These are phyloP conservation scores for Entomortierella beljakovae DNA, from an alignment of 192 early-diverging fungal genomes.

Conservation along the genomic window DNA sequence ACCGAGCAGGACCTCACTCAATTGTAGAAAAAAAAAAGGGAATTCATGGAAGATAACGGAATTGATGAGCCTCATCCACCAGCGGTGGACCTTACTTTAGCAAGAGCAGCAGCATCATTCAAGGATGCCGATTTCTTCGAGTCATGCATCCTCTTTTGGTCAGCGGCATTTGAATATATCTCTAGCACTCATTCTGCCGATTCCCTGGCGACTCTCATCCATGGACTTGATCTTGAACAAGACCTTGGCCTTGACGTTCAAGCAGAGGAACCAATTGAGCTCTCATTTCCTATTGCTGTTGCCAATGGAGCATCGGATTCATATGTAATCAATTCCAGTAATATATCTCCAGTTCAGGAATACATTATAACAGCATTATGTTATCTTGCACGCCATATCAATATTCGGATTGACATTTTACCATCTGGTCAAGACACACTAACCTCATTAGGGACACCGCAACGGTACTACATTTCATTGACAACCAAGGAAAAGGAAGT, in stretches of 20 bases:
- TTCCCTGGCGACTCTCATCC: constrained; percentile 1
- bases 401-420: constrained; percentile 45
- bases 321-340: constrained; percentile 1
- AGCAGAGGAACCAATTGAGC: constrained; percentile 40
- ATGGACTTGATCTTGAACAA: constrained; percentile 34
- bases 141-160: constrained; percentile 40
- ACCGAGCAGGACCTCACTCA: no score
- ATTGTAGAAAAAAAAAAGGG: no score
- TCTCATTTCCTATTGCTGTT: constrained; percentile 20
- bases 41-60: not conserved
- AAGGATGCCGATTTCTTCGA: constrained; percentile 53
- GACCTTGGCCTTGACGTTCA: constrained; percentile 48
- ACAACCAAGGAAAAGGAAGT: constrained; percentile 2
- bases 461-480: constrained; percentile 29
- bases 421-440: constrained; percentile 49
- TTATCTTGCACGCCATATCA: constrained; percentile 46
- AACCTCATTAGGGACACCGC: constrained; percentile 38
- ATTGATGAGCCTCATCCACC: not conserved
- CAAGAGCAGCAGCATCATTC: constrained; percentile 49
- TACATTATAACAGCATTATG: constrained; percentile 45
- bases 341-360: constrained; percentile 25
- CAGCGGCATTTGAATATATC: constrained; percentile 23
- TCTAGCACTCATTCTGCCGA: constrained; percentile 4
- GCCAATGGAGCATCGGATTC: not conserved
- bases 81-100: constrained; percentile 32